Base-by-base conservation (phyloP, 176 grass and related monocot genomes). In the Rhipidocladum racemiflorum region DNA sequence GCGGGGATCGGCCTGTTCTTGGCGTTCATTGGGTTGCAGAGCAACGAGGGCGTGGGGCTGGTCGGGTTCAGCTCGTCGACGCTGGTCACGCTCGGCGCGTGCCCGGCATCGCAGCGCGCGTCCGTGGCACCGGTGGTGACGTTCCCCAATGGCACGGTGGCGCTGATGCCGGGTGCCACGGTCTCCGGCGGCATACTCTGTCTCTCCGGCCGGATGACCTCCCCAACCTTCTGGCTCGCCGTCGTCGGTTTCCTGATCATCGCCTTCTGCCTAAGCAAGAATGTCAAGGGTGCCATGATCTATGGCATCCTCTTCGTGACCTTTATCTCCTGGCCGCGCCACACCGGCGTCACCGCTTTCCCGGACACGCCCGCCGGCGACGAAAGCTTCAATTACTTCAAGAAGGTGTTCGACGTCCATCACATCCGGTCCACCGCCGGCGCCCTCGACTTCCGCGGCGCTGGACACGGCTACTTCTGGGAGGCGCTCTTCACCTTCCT, bases 401-500 rank as follows among this genome's bases (percentile, higher is more conserved):
- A 88, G 82, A 92, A 79, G 77, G 88, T 95, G 39, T 53, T 95
- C 39, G 93, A 96, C 44, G 88, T 89, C 21, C 93, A 96, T 61
- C 81, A 49, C 63, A 92, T 96, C 64, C 46, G 48, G 36, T 88
- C 87, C 78, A 96, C 93, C 0, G 93, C 93, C 16, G 88, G 88
- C 21, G 90, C 90, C 24, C 85, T 96, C 27, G 89, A 89, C 79
- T 95, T 95, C 65, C 24, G 81, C n/a, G 90, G 85, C 42, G 61
- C 76, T 4, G 42, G 71, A 3, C 74, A 85, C 7, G 80, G 70
- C 39, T 78, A 71, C 35, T 96, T 96, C 88, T 96, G 93, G 93
- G 90, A 96, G 81, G 90, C 93, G 25, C 88, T 96, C 57, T 17
- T 96, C 69, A 96, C 93, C 12, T 96, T 96, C 76, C 90, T 96